Conservation (phyloP, 441 rosid genomes). For the Monsonia emarginata region DNA sequence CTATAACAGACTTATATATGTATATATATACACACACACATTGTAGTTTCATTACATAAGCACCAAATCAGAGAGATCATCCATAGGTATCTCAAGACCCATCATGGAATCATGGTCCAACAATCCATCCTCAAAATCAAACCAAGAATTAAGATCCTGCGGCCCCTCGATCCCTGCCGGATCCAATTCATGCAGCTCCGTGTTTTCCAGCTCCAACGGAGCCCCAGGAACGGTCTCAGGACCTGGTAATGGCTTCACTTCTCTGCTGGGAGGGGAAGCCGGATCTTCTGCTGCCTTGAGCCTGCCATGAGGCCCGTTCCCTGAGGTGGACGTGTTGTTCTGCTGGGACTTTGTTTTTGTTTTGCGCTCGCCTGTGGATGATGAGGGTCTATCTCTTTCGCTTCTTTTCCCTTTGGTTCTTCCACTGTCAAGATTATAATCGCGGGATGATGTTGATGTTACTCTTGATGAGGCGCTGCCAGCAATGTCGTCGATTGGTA, state of each 20-base stretch:
- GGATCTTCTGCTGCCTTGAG: slow-evolving; percentile 19
- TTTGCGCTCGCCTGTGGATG: slow-evolving; percentile 38
- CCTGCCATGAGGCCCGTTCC: slow-evolving; percentile 26
- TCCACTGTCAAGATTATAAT: slow-evolving; percentile 25
- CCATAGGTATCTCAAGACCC: slow-evolving; percentile 43
- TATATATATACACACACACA: too few species aligned
- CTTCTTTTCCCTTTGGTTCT: slow-evolving; percentile 56
- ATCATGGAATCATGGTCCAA: slow-evolving; percentile 31
- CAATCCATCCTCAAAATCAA: slow-evolving; percentile 41
- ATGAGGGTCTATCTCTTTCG: slow-evolving; percentile 37
- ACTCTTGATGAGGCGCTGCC: slow-evolving; percentile 31
- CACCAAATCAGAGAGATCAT: slow-evolving; percentile 42
- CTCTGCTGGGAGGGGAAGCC: too few species aligned
- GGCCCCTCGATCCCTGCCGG: slow-evolving; percentile 20
- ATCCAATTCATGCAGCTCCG: slow-evolving; percentile 31
- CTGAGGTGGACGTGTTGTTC: slow-evolving; percentile 35
- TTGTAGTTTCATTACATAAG: slow-evolving; percentile 13
- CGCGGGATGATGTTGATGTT: slow-evolving; percentile 21
- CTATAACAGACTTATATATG: too few species aligned
- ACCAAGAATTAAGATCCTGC: slow-evolving; percentile 33
- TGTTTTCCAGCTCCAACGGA: slow-evolving; percentile 5
- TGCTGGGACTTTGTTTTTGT: slow-evolving; percentile 43
- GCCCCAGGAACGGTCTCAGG: slow-evolving; percentile 8
- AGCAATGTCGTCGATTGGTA: slow-evolving; percentile 41
- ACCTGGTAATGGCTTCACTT: too few species aligned